Percentiles rank a stretch among this genome's conserved stretches.
These are phyloP conservation scores for Rhodotorula diobovata DNA, from an alignment of 768 basidiomycete species.

Conservation along the genomic window DNA sequence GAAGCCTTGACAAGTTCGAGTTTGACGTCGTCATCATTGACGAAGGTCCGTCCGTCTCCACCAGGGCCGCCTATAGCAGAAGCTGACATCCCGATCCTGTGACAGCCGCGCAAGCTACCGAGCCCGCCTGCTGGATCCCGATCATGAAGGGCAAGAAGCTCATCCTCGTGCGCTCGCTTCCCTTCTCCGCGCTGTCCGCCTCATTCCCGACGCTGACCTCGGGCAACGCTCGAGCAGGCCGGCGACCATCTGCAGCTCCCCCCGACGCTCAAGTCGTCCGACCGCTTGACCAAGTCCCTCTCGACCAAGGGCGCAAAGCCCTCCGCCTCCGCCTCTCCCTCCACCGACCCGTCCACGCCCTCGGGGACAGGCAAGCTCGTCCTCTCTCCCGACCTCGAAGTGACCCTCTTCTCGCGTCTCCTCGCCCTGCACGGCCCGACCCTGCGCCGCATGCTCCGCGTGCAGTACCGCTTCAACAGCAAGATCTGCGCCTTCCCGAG, in stretches of 20 bases:
- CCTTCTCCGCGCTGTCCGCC: neutral
- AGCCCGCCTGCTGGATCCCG: conserved; percentile 95
- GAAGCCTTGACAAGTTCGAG: conserved; percentile 66
- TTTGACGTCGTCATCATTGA: conserved; percentile 97
- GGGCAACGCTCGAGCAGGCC: conserved; percentile 58
- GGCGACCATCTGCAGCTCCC: conserved; percentile 96
- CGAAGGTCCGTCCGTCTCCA: conserved; percentile 51
- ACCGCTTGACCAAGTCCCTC: conserved; percentile 19
- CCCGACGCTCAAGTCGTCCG: conserved; percentile 75
- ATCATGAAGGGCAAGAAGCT: conserved; percentile 80
- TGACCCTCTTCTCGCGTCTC: conserved; percentile 85
- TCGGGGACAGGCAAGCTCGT: conserved; percentile 45
- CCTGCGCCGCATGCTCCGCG: conserved; percentile 78
- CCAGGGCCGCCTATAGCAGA: too few species aligned
- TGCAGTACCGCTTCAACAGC: conserved; percentile 64
- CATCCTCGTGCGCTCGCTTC: conserved; percentile 36
- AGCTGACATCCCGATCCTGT: neutral
- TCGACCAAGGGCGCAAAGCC: conserved; percentile 23
- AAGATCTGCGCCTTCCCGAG: conserved; percentile 43
- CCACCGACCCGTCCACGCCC: neutral
- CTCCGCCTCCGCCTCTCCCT: neutral
- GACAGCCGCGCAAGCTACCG: conserved; percentile 82
- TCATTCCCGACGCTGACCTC: neutral
- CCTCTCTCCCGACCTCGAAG: conserved; percentile 71
- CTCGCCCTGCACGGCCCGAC: conserved; percentile 77